Base-by-base conservation (phyloP, 192 early-diverging fungal species). In the Mortierella alpina region DNA sequence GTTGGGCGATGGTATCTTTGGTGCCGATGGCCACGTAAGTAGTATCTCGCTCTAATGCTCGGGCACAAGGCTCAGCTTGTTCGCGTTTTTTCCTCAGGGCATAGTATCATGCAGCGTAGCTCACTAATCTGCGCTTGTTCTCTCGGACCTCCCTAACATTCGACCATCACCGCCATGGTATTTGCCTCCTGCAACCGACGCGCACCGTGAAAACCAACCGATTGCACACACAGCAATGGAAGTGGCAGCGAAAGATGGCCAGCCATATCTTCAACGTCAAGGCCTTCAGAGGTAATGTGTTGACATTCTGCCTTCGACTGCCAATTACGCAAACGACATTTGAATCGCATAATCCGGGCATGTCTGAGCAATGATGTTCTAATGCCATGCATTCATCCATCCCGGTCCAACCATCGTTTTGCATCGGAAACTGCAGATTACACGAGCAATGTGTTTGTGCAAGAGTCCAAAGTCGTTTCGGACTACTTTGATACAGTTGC, bases 201-300 rank as follows among this genome's bases (percentile, higher is more conserved):
- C 31, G 31, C 1, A 31, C 31, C 31, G 31, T 31, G 31, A 31
- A 31, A 2, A 31, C 2, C 10, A 20, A 15, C 15, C 58, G 22
- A 11, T 51, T 49, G 2, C 2, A 6, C 45, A 7, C 13, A 65
- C 51, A 73, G 71, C 59, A 69, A 9, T 76, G 74, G 74, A 76
- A 69, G 49, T 76, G 74, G 74, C 74, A 76, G 48, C 66, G 74
- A 59, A 76, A 76, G 55, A 63, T 76, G 60, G 74, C 74, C 39
- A 69, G 66, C 40, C 74, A 76, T 57, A 76, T 76, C 61, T 76
- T 76, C 15, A 76, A 76, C 54, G 74, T 76, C 50, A 76, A 69
- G 52, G 74, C 74, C 17, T 76, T 76, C 66, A 51, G 74, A 64
- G 74, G 74, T 76, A 68, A 40, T 9, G 1, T 1, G 18, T 10